phyloP scores from a whole-genome alignment of 108 stramenopile genomes.

The Stephanodiscus minutulus region DNA sequence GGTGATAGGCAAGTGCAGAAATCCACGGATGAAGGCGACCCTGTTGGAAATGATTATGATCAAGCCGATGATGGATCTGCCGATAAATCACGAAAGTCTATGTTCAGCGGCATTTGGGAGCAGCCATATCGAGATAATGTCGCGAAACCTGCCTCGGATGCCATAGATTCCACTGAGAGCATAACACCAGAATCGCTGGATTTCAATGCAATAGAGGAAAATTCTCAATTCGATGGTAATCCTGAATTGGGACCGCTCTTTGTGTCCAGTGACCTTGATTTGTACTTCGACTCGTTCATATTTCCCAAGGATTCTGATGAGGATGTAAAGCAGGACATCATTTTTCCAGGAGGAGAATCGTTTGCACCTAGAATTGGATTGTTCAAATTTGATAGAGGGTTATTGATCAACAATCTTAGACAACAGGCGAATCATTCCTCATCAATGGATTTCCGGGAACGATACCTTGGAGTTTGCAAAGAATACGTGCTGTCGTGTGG shows the following conservation, averaged over 20 bases:
- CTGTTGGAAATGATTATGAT: background rate
- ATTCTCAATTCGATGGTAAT: constrained; percentile 66
- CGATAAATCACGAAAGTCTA: constrained; percentile 14
- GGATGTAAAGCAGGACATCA: constrained; percentile 13
- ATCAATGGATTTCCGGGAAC: constrained; percentile 43
- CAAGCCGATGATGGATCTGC: constrained; percentile 5
- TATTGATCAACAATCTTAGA: constrained; percentile 17
- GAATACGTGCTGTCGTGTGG: constrained; percentile 82
- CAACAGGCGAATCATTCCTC: constrained; percentile 12
- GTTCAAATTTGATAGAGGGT: constrained; percentile 40
- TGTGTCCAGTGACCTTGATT: constrained; percentile 62
- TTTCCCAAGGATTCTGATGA: constrained; percentile 46
- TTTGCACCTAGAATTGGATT: constrained; percentile 45
- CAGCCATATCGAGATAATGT: constrained; percentile 39
- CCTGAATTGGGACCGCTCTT: constrained; percentile 44
- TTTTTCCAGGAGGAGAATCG: background rate
- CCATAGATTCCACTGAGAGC: background rate
- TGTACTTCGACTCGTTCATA: constrained; percentile 74
- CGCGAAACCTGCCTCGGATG: background rate
- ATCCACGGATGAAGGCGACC: background rate
- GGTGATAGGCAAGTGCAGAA: background rate
- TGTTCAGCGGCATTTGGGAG: constrained; percentile 46
- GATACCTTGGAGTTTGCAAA: constrained; percentile 73
- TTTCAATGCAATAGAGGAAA: constrained; percentile 59
- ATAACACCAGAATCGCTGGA: constrained; percentile 14